These are phyloP conservation scores for Clonostachys byssicola DNA, from an alignment of 2,329 filamentous ascomycete genomes.

Conservation along the genomic window DNA sequence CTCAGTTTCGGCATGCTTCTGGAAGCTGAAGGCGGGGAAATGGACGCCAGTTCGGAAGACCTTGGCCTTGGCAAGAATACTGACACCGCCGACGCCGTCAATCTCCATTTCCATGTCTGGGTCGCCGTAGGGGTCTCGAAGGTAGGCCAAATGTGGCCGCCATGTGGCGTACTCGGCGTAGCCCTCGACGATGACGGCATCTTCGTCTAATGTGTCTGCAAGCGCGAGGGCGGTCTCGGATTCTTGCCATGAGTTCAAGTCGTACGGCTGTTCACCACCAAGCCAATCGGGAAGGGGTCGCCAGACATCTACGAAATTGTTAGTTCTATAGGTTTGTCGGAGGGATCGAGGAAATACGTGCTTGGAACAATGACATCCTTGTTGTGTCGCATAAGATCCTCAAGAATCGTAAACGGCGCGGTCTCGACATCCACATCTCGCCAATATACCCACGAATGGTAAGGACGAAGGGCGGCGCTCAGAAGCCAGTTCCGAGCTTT, in stretches of 20 bases:
- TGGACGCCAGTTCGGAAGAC: conserved; percentile 95
- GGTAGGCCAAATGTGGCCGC: conserved; percentile 93
- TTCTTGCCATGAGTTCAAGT: conserved; percentile 98
- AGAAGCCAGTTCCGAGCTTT: conserved; percentile 96
- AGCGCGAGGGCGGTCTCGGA: conserved; percentile 93
- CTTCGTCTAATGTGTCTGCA: conserved; percentile 92
- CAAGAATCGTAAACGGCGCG: conserved; percentile 91
- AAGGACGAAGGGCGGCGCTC: conserved; percentile 86
- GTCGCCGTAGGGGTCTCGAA: conserved; percentile 94
- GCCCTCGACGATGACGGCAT: conserved; percentile 97
- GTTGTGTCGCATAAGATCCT: conserved; percentile 98
- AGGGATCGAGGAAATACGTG: not conserved
- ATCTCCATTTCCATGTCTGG: conserved; percentile 99
- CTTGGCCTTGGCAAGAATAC: conserved; percentile 91
- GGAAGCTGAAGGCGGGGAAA: conserved; percentile 97
- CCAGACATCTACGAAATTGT: conserved; percentile 75
- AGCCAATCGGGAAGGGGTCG: conserved; percentile 98
- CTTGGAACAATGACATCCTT: conserved; percentile 93
- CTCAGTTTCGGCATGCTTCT: conserved; percentile 97
- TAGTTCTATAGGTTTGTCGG: conserved; percentile 14
- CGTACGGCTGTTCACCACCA: conserved; percentile 95
- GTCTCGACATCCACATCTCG: conserved; percentile 98
- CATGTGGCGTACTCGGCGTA: conserved; percentile 99
- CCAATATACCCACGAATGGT: conserved; percentile 99
- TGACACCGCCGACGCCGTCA: conserved; percentile 94